These are phyloP conservation scores for Sclerotinia sclerotiorum DNA, from an alignment of 2,329 filamentous ascomycete genomes.

Conservation along the genomic window DNA sequence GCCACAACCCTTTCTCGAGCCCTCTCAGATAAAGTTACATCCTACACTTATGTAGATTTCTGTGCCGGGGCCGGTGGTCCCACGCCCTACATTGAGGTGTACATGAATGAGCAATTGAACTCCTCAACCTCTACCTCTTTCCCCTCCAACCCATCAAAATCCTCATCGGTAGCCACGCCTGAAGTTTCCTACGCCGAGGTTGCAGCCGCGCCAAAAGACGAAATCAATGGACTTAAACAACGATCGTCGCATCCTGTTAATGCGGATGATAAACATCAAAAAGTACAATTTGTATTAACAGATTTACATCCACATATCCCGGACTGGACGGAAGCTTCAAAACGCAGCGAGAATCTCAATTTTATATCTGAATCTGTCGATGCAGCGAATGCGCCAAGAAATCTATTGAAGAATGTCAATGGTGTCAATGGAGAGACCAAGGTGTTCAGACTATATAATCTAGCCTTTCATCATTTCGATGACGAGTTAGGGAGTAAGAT, in stretches of 20 bases:
- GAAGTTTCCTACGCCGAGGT: constrained; percentile 15
- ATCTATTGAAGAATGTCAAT: constrained; percentile 44
- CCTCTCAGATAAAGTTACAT: constrained; percentile 49
- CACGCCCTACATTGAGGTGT: constrained; percentile 61
- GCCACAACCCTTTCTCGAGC: constrained; percentile 55
- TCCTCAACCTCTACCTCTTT: constrained; percentile 33
- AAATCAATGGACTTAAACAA: constrained; percentile 28
- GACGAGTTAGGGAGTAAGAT: constrained; percentile 61
- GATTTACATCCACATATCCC: constrained; percentile 64
- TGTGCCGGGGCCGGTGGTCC: constrained; percentile 74
- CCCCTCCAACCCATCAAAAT: constrained; percentile 19
- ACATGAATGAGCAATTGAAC: constrained; percentile 52
- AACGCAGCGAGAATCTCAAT: constrained; percentile 54
- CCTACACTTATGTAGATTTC: constrained; percentile 70
- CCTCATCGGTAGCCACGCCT: neutral
- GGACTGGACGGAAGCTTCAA: constrained; percentile 57
- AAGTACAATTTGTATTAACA: constrained; percentile 61
- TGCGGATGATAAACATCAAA: constrained; percentile 28
- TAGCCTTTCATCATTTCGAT: constrained; percentile 76
- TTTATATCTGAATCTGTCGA: constrained; percentile 64
- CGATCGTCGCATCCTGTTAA: constrained; percentile 32
- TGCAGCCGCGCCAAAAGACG: neutral
- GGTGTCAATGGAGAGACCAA: constrained; percentile 43
- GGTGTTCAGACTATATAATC: constrained; percentile 68
- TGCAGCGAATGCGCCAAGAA: constrained; percentile 58